Evolutionary conservation across 495 filamentous ascomycete genomes (phyloP), one percentile per base, ranked within the genome.

Genomic region (Lophium mytilinum): DNA sequence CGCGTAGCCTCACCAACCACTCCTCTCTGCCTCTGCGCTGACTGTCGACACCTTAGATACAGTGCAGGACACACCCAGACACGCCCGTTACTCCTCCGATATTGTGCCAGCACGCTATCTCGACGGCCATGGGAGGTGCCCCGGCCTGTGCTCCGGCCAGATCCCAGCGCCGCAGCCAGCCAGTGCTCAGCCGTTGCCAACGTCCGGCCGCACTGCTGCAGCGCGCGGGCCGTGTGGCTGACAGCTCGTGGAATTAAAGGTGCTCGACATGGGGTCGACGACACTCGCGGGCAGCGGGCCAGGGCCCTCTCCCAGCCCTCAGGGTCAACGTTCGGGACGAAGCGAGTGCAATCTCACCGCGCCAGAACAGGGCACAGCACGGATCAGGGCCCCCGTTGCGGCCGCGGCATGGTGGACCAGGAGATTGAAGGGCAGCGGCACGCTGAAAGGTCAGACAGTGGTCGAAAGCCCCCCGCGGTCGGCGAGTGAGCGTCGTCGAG

Each of bases 271-370:
- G 17, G 9, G 12, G 8, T 8, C 24, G 49, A 64, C 56, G 50
- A 46, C 52, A 52, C 33, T 46, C 34, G 51, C 35, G 19, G 33
- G 24, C 19, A 41, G 30, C 37, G 40, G 40, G 37, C 43, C 17
- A 55, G 34, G 48, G 52, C 52, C 52, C 55, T 55, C 53, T 41
- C 57, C 58, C 58, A 61, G 62, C 21, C 42, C 50, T 41, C 58
- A 58, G 62, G 58, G 58, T 65, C 51, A 61, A 61, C 54, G 58
- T 53, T 50, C 62, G 62, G 62, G 58, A 65, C 45, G 54, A 65
- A 65, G 62, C 62, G 62, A 65, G 58, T 18, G 39, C 49, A 50
- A 50, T 52, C 53, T 52, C 24, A 30, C 3, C 3, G 24, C 24
- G 24, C 53, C 58, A 53, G 58, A 55, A 61, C 55, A 65, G 53